Evolutionary conservation across 495 filamentous ascomycete genomes (phyloP), one percentile per base, ranked within the genome.

Genomic region (Bryoglossum gracile): DNA sequence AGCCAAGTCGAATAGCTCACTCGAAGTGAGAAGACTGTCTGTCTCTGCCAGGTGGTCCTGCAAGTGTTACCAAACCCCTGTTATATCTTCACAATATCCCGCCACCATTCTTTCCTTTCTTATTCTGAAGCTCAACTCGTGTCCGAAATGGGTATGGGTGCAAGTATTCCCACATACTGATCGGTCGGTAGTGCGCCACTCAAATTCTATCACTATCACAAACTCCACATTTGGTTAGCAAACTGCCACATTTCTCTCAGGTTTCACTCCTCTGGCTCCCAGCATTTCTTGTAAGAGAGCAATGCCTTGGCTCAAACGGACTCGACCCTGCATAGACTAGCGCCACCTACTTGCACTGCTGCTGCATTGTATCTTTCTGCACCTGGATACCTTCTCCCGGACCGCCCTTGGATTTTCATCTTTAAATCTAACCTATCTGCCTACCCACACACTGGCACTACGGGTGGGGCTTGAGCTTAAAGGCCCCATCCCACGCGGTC

Each of bases 351-450:
- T 23, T 13, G 18, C 19, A 4, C 17, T 13, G 18, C 14, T 22
- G 38, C 38, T 14, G 22, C 17, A 22, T 41, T 30, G 13, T 30
- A 5, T 13, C 26, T 24, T 22, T 41, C 2, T 10, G 38, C 38
- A 22, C 38, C 38, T 41, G 6, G 19, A 41, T 41, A 41, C 18
- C 38, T 22, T 41, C 38, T 41, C 25, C 38, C 38, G 38, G 38
- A 18, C 3, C n/a, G 38, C 38, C 13, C 10, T 14, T 22, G 16
- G 8, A 6, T 8, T 4, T 37, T 16, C 4, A 6, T 16, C 26
- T 6, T 5, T 30, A 30, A 13, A 5, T 30, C 26, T 30, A 30
- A 5, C 5, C 26, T 30, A 30, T 30, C 26, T 30, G 6, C 26
- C 13, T n/a, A n/a, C n/a, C n/a, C n/a, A n/a, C n/a, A n/a, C n/a